Evolutionary conservation across 768 basidiomycete species (phyloP).

Genomic region (Hypholoma sublateritium): DNA sequence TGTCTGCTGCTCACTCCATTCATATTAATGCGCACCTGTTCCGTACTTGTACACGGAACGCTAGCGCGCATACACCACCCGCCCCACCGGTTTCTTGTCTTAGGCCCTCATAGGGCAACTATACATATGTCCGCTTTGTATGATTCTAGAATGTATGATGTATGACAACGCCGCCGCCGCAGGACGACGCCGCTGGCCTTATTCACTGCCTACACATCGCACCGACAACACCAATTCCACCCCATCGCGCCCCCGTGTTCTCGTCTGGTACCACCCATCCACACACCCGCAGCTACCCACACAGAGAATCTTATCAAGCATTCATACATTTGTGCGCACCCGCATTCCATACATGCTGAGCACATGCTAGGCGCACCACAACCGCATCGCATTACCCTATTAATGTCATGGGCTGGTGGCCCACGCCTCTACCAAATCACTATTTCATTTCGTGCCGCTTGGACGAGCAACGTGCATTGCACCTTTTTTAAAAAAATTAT

Average conservation of each 20-base stretch:
- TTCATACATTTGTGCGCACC: constrained; percentile 14
- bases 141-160: constrained; percentile 26
- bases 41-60: neutral
- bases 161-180: constrained; percentile 16
- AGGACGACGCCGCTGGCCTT: constrained; percentile 10
- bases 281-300: neutral
- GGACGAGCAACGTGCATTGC: constrained; percentile 12
- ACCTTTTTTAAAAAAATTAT: neutral
- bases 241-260: constrained; percentile 9
- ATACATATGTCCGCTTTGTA: constrained; percentile 14
- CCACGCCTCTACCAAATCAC: constrained; percentile 2
- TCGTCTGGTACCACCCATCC: constrained; percentile 7
- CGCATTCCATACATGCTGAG: constrained; percentile 10
- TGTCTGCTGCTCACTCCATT: constrained; percentile 14
- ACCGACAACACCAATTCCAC: constrained; percentile 6
- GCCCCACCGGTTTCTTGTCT: constrained; percentile 2
- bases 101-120: constrained; percentile 19
- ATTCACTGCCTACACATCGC: neutral
- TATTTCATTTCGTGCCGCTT: constrained; percentile 7
- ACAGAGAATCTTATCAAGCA: constrained; percentile 17
- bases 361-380: constrained; percentile 22
- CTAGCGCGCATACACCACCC: neutral
- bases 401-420: constrained; percentile 16
- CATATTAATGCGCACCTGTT: constrained; percentile 1
- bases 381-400: constrained; percentile 14